Evolutionary conservation across 352 stramenopile genomes (phyloP).

Genomic region (Globisporangium recalcitrans): DNA sequence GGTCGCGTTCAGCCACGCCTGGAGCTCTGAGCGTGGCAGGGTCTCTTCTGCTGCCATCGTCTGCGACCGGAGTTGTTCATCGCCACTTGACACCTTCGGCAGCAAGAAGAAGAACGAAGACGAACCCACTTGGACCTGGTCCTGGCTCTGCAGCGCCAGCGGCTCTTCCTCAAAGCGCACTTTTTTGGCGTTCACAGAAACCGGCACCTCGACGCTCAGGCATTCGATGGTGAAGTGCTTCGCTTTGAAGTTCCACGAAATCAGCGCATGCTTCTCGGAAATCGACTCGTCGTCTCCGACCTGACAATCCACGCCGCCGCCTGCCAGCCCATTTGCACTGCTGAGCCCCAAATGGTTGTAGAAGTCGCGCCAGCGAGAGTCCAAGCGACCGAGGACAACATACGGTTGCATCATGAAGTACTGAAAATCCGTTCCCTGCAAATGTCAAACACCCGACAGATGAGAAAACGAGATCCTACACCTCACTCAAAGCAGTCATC

Average conservation of each 20-base stretch:
- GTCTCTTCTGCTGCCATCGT: background rate
- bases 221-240: conserved; percentile 66
- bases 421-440: conserved; percentile 45
- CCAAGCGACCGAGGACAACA: conserved; percentile 61
- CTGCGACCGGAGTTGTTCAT: background rate
- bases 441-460: background rate
- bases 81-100: conserved; percentile 27
- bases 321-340: conserved; percentile 41
- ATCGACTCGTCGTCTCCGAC: conserved; percentile 65
- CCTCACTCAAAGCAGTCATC: background rate
- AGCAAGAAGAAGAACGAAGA: conserved; percentile 74
- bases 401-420: conserved; percentile 69
- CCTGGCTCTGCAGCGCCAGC: conserved; percentile 38
- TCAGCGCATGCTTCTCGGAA: conserved; percentile 49
- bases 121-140: conserved; percentile 64
- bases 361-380: conserved; percentile 40
- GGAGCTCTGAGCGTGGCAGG: conserved; percentile 23
- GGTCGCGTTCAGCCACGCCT: conserved; percentile 27
- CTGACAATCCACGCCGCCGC: conserved; percentile 61
- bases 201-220: conserved; percentile 39
- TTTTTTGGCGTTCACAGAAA: conserved; percentile 66
- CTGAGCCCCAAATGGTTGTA: conserved; percentile 52
- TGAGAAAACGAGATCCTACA: conserved; percentile 1
- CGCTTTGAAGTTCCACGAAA: conserved; percentile 46
- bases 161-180: conserved; percentile 46